Base-by-base conservation (phyloP, 148 eudicot species). In the Dysphania ambrosioides region DNA sequence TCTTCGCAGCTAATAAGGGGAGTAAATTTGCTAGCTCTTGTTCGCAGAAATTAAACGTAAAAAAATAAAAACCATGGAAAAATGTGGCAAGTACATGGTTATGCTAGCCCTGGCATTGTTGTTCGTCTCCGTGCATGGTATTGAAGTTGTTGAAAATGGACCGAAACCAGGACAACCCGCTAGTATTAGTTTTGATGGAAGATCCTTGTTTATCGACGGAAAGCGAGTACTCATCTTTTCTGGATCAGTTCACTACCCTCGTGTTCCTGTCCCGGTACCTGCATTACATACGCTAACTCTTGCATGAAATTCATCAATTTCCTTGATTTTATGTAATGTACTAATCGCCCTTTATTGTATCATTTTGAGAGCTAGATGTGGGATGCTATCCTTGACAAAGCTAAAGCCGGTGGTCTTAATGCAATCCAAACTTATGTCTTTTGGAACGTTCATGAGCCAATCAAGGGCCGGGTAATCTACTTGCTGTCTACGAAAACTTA, bases 181-280 rank as follows among this genome's bases (percentile, higher is more conserved):
- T 34, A 55, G 29, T 40, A 70, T 68, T 61, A 67, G 63, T 15
- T 79, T 75, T 32, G 77, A 66, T 70, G 76, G 51, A 1, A 77
- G 92, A 6, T 84, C 89, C 0, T 58, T 88, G 58, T 40, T 83
- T 23, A 79, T 88, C 26, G 51, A 81, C 69, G 92, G 89, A 35
- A 86, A 76, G 32, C 79, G 88, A 26, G 70, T 80, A 51, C 42
- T 85, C 38, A 61, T 88, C 13, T 75, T 83, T 64, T 88, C 89
- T 4, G 92, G 92, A 1, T 85, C 89, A 0, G 76, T 88, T 67
- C 92, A 88, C 74, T 88, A 88, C 68, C 83, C 91, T 69, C 84
- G 91, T 49, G 1, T 75, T 10, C 87, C 75, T 65, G 42, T 55
- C 9, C 69, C 38, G 81, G 87, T 85, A 82, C n/a, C n/a, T n/a